A percentile compares a stretch with the other conserved stretches of the same genome.
These are phyloP conservation scores for Ampelomyces quisqualis DNA, from an alignment of 2,329 filamentous ascomycete genomes.

Conservation along the genomic window DNA sequence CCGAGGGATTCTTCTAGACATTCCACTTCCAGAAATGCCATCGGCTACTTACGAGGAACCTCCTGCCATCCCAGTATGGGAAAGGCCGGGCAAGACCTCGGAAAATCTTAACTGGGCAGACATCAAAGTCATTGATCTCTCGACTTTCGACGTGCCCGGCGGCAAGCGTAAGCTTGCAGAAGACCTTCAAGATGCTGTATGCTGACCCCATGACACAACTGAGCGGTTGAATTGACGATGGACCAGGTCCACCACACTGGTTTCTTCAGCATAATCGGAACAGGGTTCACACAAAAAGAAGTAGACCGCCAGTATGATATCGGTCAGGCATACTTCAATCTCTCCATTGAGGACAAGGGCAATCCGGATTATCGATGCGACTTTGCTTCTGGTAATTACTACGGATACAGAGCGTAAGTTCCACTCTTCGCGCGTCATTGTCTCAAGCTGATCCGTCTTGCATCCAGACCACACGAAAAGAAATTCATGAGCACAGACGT, in stretches of 20 bases:
- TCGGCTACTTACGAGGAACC: slow-evolving; percentile 19
- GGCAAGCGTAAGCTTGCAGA: slow-evolving; percentile 57
- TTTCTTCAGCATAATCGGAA: slow-evolving; percentile 36
- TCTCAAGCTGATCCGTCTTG: neutral
- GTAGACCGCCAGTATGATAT: slow-evolving; percentile 37
- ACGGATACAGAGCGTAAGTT: slow-evolving; percentile 28
- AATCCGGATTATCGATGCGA: slow-evolving; percentile 33
- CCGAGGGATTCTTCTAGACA: neutral
- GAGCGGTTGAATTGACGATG: no score
- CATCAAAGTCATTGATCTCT: slow-evolving; percentile 44
- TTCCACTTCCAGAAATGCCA: slow-evolving; percentile 21
- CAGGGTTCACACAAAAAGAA: slow-evolving; percentile 33
- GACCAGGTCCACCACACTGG: slow-evolving; percentile 30
- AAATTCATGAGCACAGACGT: slow-evolving; percentile 34
- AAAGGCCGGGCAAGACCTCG: slow-evolving; percentile 26
- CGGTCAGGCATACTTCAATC: slow-evolving; percentile 34
- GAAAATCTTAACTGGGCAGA: slow-evolving; percentile 32
- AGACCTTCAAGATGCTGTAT: slow-evolving; percentile 57
- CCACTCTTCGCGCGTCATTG: neutral
- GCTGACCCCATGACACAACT: no score
- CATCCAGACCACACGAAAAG: slow-evolving; percentile 26
- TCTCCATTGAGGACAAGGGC: slow-evolving; percentile 32
- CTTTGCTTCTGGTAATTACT: slow-evolving; percentile 35
- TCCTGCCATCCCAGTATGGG: slow-evolving; percentile 26
- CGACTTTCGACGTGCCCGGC: slow-evolving; percentile 55